A percentile compares a stretch with the other conserved stretches of the same genome.
Conservation (phyloP, 2,329 filamentous ascomycete genomes). For the Diaporthe humulicola region DNA sequence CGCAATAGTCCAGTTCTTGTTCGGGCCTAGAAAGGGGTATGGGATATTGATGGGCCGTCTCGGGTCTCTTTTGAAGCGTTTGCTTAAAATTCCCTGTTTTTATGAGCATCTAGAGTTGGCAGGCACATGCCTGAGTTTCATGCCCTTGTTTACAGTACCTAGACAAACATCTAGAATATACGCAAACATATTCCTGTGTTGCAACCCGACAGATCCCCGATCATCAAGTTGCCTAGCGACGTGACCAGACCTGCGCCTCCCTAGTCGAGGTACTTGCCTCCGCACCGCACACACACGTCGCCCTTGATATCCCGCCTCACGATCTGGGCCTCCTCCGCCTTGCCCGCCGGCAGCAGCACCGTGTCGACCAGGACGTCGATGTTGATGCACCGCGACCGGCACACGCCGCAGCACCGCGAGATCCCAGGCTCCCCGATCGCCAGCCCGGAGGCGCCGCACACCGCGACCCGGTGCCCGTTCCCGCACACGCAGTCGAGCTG, state of each 20-base stretch:
- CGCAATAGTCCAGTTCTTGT: background rate
- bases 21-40: background rate
- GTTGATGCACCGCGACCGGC: conserved; percentile 64
- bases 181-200: background rate
- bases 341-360: conserved; percentile 37
- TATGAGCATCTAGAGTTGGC: background rate
- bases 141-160: background rate
- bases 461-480: conserved; percentile 53
- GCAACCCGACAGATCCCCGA: too few relatives aligned
- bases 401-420: conserved; percentile 68
- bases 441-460: conserved; percentile 65
- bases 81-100: conserved; percentile 1
- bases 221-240: background rate
- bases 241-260: background rate
- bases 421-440: conserved; percentile 67
- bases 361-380: conserved; percentile 55
- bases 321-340: conserved; percentile 40
- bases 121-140: conserved; percentile 12
- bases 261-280: conserved; percentile 53
- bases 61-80: background rate
- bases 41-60: background rate
- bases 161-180: background rate
- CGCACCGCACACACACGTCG: conserved; percentile 50
- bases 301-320: conserved; percentile 42
- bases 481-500: conserved; percentile 46